These are phyloP conservation scores for Fraxinus albicans DNA, from an alignment of 305 asterid species.

Conservation along the genomic window DNA sequence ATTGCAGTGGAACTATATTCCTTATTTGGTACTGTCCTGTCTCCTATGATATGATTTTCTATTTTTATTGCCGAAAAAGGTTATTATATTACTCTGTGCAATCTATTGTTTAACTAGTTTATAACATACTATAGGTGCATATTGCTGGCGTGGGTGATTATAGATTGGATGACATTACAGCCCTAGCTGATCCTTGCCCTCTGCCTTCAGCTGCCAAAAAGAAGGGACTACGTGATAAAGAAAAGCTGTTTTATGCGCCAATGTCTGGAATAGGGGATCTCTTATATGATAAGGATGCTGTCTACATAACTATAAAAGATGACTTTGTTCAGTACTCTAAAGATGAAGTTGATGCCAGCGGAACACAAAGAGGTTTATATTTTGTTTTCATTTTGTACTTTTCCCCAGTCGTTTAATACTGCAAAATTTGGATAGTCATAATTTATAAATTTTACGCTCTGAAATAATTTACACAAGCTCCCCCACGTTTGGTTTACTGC, in stretches of 20 bases:
- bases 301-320: conserved; percentile 87
- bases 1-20: neutral
- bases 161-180: conserved; percentile 60
- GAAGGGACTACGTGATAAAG: conserved; percentile 97
- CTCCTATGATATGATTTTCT: neutral
- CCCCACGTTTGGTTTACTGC: neutral
- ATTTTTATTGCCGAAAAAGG: neutral
- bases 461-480: conserved; percentile 3
- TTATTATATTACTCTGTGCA: neutral
- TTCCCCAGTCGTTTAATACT: neutral
- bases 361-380: conserved; percentile 46
- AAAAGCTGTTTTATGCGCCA: conserved; percentile 94
- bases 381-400: conserved; percentile 10
- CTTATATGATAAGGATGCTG: conserved; percentile 96
- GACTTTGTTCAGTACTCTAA: conserved; percentile 89
- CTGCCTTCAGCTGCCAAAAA: conserved; percentile 95
- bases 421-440: conserved; percentile 1
- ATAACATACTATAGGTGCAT: conserved; percentile 60
- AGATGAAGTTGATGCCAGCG: conserved; percentile 43
- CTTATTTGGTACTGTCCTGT: neutral
- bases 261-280: conserved; percentile 98
- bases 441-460: neutral
- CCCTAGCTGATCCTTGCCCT: conserved; percentile 93
- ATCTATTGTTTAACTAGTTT: conserved; percentile 16
- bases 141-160: conserved; percentile 97